A percentile compares a stretch with the other conserved stretches of the same genome.
Conservation (phyloP, 352 stramenopile species). For the Thraustochytrium sp. region DNA sequence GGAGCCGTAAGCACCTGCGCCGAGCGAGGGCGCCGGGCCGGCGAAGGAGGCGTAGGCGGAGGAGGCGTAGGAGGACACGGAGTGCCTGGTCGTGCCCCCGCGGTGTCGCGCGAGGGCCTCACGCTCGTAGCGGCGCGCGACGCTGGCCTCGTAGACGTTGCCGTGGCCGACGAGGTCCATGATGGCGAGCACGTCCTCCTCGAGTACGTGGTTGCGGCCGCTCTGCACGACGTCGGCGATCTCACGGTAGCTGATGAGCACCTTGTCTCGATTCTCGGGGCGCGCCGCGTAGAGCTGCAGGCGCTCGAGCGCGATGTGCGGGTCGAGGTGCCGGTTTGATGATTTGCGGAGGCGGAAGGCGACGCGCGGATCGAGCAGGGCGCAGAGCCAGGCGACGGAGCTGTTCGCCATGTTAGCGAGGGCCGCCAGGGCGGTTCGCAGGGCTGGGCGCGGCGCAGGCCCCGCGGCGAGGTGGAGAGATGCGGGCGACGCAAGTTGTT, state of each 20-base stretch:
- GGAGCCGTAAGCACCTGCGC: no score
- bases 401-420: no score
- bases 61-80: no score
- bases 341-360: background rate
- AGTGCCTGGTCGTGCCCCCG: no score
- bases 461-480: no score
- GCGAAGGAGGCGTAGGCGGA: no score
- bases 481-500: background rate
- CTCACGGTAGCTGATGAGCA: conserved; percentile 8
- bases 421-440: no score
- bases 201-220: background rate
- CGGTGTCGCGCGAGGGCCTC: no score
- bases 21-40: no score
- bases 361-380: no score
- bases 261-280: background rate
- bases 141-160: conserved; percentile 23
- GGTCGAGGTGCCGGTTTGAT: background rate
- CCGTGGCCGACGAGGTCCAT: conserved; percentile 1
- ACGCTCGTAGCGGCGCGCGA: conserved; percentile 11
- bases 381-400: no score
- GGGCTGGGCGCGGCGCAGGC: no score
- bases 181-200: background rate
- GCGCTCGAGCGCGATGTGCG: background rate
- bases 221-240: background rate
- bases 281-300: conserved; percentile 27